Base-by-base conservation (phyloP, 768 basidiomycete species). In the Hysterangium stoloniferum region DNA sequence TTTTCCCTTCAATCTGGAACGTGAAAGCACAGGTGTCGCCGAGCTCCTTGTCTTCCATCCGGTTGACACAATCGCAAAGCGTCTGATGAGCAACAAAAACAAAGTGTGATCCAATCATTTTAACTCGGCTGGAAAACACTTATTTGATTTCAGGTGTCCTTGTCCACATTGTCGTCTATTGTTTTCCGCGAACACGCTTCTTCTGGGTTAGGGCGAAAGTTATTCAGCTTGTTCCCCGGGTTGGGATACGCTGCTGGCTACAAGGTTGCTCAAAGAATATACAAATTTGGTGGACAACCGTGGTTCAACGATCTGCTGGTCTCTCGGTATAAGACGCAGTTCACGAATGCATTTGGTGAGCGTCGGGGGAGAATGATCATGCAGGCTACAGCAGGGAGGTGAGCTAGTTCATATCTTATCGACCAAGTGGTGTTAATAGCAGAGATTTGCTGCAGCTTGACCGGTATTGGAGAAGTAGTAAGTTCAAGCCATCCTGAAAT, bases 271-370 rank as follows among this genome's bases (percentile, higher is more conserved):
- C 93, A 97, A 68, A 80, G 93, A 45, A 77, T 91, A 60, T 95
- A 94, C 82, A 99, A 96, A 70, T 99, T 98, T 61, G 95, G 95
- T 55, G 95, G 95, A 4, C 95, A 99, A 69, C 95, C 95, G 12
- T 98, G 83, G 77, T 96, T 97, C 69, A 86, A 92, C 69, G 96
- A 98, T 70, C 59, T 94, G 63, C 82, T 99, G 66, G 75, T 76
- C 56, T 79, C 76, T 60, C 74, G 93, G 68, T 90, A 85, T 73
- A 87, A 86, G 66, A 71, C 76, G n/a, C 62, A 72, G 47, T 96
- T 95, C 70, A 86, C 80, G 48, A 82, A 79, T 61, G 68, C 77
- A 1, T 95, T 98, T 65, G 95, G 95, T 7, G 92, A 95, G 68
- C 83, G 93, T 56, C 88, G 87, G 65, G 95, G 96, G 42, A 97